These are phyloP conservation scores for Trichoderma pleuroti DNA, from an alignment of 2,329 filamentous ascomycete genomes.

Conservation along the genomic window DNA sequence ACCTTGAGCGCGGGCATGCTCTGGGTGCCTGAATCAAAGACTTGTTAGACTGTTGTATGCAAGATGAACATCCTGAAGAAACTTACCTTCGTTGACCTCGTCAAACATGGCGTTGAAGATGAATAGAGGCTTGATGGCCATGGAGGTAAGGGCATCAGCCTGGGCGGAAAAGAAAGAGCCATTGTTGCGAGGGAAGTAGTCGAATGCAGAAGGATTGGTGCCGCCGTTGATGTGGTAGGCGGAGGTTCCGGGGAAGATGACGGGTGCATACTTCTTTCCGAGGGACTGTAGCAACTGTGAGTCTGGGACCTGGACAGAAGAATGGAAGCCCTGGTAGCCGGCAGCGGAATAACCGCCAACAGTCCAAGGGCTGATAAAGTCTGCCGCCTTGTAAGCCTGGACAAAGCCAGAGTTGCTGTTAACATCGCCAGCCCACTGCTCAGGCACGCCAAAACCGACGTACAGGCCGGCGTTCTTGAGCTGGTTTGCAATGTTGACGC, in stretches of 20 bases:
- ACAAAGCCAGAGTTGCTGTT: constrained; percentile 3
- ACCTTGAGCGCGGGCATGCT: constrained; percentile 10
- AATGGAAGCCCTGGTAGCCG: constrained; percentile 7
- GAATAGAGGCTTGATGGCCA: constrained; percentile 11
- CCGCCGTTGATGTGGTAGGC: constrained; percentile 14
- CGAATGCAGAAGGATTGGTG: constrained; percentile 11
- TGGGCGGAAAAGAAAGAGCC: constrained; percentile 8
- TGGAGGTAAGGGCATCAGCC: constrained; percentile 10
- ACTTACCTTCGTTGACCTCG: constrained; percentile 14
- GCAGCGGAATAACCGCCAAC: constrained; percentile 6
- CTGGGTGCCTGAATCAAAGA: neutral
- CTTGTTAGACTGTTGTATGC: neutral
- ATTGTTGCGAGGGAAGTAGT: constrained; percentile 14
- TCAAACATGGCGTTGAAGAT: constrained; percentile 18
- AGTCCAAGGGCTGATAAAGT: constrained; percentile 18
- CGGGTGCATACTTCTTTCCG: constrained; percentile 14
- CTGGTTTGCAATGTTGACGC: neutral
- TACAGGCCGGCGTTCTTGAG: constrained; percentile 6
- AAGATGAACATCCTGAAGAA: too few relatives aligned
- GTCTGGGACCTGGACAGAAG: constrained; percentile 1
- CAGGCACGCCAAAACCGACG: constrained; percentile 9
- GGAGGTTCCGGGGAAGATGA: constrained; percentile 11
- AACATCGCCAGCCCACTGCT: constrained; percentile 11
- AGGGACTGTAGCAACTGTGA: constrained; percentile 5
- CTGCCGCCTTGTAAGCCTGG: constrained; percentile 3